phyloP scores from a whole-genome alignment of 2,329 filamentous ascomycete species.

The Penicillium sumatraense region DNA sequence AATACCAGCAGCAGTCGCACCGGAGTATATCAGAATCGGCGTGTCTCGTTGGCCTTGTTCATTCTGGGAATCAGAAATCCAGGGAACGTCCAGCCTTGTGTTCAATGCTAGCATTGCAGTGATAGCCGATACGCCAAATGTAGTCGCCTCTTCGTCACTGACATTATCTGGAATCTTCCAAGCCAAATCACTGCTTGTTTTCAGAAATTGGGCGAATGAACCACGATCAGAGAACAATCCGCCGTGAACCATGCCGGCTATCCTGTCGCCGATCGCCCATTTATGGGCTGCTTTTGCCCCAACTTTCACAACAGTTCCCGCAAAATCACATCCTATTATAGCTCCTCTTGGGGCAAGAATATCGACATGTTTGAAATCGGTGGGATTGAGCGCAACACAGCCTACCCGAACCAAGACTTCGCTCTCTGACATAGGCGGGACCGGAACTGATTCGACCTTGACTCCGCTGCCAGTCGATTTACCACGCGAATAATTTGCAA shows the following conservation, averaged over 20 bases:
- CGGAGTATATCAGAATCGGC: constrained; percentile 19
- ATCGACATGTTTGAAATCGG: constrained; percentile 26
- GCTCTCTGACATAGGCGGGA: constrained; percentile 13
- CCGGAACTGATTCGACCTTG: constrained; percentile 10
- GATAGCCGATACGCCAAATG: constrained; percentile 26
- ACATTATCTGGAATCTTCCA: constrained; percentile 36
- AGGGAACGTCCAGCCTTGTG: constrained; percentile 27
- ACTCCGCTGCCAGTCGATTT: neutral
- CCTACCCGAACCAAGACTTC: constrained; percentile 21
- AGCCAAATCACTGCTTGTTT: constrained; percentile 37
- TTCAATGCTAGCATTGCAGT: constrained; percentile 26
- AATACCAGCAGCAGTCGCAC: constrained; percentile 13
- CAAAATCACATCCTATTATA: constrained; percentile 25
- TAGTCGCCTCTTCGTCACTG: constrained; percentile 36
- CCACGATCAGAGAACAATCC: constrained; percentile 14
- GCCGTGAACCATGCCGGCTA: constrained; percentile 18
- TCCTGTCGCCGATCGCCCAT: constrained; percentile 22
- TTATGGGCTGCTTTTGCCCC: constrained; percentile 19
- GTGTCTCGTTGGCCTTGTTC: neutral
- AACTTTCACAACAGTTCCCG: constrained; percentile 18
- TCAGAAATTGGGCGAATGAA: constrained; percentile 37
- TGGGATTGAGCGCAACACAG: constrained; percentile 26
- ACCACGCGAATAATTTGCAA: neutral
- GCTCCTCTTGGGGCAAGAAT: constrained; percentile 15
- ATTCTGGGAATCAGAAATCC: constrained; percentile 26